Base-by-base conservation (phyloP, 805 yeast genomes). In the Jamesozyma rosinii region DNA sequence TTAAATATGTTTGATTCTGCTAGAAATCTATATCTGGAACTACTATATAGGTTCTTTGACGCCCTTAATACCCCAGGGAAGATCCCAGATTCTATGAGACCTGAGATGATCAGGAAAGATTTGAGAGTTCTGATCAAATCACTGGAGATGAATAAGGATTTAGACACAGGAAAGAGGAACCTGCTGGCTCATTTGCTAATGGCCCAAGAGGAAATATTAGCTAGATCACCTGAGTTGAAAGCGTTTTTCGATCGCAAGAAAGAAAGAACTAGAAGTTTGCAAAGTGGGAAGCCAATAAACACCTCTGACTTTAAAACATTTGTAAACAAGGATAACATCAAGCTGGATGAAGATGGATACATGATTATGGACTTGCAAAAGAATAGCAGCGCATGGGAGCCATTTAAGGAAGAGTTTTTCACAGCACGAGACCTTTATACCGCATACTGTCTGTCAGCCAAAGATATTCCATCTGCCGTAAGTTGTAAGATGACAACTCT, bases 381-480 rank as follows among this genome's bases (percentile, higher is more conserved):
- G 41, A 65, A 69, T 54, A 74, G 69, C 33, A 72, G 70, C 40
- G 75, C 77, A 1, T 82, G 85, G 84, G 79, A 75, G 43, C 83
- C 81, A 3, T 88, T 84, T 58, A 68, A 79, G 31, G 85, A 82
- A 44, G 95, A 87, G 53, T 74, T 83, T 48, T 80, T 88, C 59
- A 77, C 79, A 43, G 81, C 86, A 1, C 71, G 90, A 61, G 95
- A 88, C 52, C 55, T 85, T 44, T 75, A 80, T 50, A 78, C 84
- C 3, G 87, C 92, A 2, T 67, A 79, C 33, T 81, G 83, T 47
- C 63, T 86, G 43, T 72, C 82, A 1, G 69, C 77, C 14, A 86
- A 86, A n/a, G 87, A 83, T 57, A 65, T 78, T 40, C 65, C 74
- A 17, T 64, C 74, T 38, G 87, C 89, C 1, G 64, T 79, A 17